Evolutionary conservation across 2,329 filamentous ascomycete genomes (phyloP), one percentile per base, ranked within the genome.

Genomic region (Trichophyton benhamiae): DNA sequence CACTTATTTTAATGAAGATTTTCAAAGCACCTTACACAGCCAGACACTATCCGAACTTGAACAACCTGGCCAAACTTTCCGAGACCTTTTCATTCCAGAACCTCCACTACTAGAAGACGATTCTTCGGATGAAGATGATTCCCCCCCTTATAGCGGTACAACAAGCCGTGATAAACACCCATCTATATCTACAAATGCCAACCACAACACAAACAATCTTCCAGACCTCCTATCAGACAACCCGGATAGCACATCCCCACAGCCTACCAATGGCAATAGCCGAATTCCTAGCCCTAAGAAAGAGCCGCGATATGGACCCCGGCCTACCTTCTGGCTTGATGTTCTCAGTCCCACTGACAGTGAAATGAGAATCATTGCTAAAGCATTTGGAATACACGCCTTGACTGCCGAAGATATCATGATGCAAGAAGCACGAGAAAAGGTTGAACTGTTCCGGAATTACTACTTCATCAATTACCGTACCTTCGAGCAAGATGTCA

Each of bases 401-500:
- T 78, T 99, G 62, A 99, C 94, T 0, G 87, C 90, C 1, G 94
- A 99, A 74, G 94, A 99, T 71, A 96, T 99, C 68, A 87, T 97
- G 82, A 87, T 96, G 78, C 90, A 97, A 72, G 94, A 99, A 77
- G 89, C 91, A 46, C 91, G 94, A 22, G 94, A 99, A 71, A 99
- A 99, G 76, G 94, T 99, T 0, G 94, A 99, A 73, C 81, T 99
- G 0, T 99, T 99, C 79, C 87, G 89, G 38, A 88, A 95, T 72
- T 99, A 99, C 77, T 99, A 99, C 74, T 96, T 99, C 69, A 89
- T 99, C 76, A 97, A 96, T 73, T 99, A 99, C 74, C 88, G 94
- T 15, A 95, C 91, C 0, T 99, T 99, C 70, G 94, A 99, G 72
- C 94, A 97, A 72, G 94, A 99, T 70, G 84, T 85, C 63, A 87